These are phyloP conservation scores for Chlamydomonas applanata DNA, from an alignment of 139 green algal genomes.

Conservation along the genomic window DNA sequence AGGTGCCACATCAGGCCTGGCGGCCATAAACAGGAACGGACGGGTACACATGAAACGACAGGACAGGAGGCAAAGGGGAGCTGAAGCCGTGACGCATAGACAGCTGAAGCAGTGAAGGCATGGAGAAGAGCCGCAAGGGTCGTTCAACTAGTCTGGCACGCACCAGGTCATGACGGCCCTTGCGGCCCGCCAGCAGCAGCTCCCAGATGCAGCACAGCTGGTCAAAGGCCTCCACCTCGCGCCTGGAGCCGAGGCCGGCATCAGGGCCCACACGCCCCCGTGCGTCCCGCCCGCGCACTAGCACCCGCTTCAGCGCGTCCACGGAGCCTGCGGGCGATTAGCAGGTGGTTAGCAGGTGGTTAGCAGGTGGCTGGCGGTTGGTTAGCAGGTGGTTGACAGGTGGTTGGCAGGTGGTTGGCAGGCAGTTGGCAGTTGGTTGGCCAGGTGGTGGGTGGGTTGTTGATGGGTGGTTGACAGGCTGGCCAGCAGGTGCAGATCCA, in stretches of 20 bases:
- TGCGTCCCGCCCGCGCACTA: slow-evolving; percentile 13
- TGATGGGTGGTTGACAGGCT: too few species aligned
- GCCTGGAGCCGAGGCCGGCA: slow-evolving; percentile 11
- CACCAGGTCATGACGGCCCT: slow-evolving; percentile 36
- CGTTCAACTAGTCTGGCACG: background rate
- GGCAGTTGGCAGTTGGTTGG: too few species aligned
- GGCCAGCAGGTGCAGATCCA: too few species aligned
- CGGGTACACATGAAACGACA: background rate
- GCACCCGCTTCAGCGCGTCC: slow-evolving; percentile 19
- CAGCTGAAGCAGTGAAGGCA: too few species aligned
- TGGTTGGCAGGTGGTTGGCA: too few species aligned
- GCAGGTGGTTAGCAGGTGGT: background rate
- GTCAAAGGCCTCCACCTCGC: slow-evolving; percentile 39
- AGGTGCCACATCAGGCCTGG: too few species aligned
- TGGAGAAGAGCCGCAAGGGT: too few species aligned
- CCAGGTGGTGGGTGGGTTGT: too few species aligned
- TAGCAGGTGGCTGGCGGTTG: too few species aligned
- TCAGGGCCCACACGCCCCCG: background rate
- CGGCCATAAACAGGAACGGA: background rate
- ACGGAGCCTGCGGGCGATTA: background rate
- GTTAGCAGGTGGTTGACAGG: too few species aligned
- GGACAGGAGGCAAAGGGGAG: background rate
- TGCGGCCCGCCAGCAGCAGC: slow-evolving; percentile 28
- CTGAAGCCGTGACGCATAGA: too few species aligned
- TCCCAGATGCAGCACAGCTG: slow-evolving; percentile 39